Conservation (phyloP, 495 filamentous ascomycete species). For the Penicillium silybi region DNA sequence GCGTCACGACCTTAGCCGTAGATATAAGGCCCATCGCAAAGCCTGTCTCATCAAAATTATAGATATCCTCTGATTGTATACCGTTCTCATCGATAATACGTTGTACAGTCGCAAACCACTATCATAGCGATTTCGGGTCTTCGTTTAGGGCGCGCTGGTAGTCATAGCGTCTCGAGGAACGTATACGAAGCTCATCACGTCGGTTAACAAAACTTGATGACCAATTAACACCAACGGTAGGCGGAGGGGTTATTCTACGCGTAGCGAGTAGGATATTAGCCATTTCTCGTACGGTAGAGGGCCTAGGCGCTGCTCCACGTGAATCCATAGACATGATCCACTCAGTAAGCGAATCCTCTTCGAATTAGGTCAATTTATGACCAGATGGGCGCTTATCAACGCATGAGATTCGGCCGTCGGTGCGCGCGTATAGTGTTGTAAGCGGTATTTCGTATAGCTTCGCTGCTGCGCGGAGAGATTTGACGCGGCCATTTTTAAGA, state of each 20-base stretch:
- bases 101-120: background rate
- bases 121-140: background rate
- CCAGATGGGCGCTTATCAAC: too few species aligned
- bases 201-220: background rate
- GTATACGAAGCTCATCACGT: background rate
- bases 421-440: too few species aligned
- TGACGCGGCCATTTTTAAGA: too few species aligned
- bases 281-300: background rate
- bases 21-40: background rate
- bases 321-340: background rate
- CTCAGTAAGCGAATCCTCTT: slow-evolving; percentile 1
- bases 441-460: too few species aligned
- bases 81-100: background rate
- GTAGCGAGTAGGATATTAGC: slow-evolving; percentile 2
- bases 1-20: background rate
- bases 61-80: background rate
- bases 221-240: slow-evolving; percentile 3
- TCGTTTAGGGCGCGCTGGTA: background rate
- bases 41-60: too few species aligned
- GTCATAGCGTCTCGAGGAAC: slow-evolving; percentile 1
- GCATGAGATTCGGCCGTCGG: too few species aligned
- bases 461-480: too few species aligned
- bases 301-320: slow-evolving; percentile 6
- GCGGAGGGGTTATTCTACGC: background rate
- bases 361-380: slow-evolving; percentile 4